phyloP scores from a whole-genome alignment of 192 early-diverging fungal species.

The Neocallimastix lanati region DNA sequence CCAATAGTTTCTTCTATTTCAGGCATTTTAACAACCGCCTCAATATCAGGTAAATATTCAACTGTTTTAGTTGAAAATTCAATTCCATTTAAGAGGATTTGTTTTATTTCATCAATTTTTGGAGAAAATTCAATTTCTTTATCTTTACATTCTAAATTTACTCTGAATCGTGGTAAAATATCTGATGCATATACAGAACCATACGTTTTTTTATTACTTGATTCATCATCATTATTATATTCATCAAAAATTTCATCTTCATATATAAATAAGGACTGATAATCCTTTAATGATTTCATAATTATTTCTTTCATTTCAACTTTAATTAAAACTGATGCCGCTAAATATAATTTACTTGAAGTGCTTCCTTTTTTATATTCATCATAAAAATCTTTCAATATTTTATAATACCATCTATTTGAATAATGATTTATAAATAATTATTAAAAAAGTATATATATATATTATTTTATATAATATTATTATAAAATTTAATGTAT shows the following conservation, averaged over 20 bases:
- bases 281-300: constrained; percentile 3
- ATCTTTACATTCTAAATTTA: background rate
- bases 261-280: background rate
- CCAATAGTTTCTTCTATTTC: background rate
- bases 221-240: background rate
- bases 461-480: no score
- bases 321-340: constrained; percentile 12
- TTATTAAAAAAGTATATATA: no score
- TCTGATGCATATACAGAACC: background rate
- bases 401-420: background rate
- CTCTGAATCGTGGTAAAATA: background rate
- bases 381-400: constrained; percentile 4
- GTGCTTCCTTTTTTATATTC: constrained; percentile 16
- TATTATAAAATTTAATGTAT: no score
- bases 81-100: background rate
- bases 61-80: background rate
- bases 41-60: background rate
- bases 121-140: background rate
- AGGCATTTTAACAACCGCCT: background rate
- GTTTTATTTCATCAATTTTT: background rate
- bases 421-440: no score
- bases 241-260: background rate
- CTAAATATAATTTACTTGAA: constrained; percentile 13
- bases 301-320: constrained; percentile 2
- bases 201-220: background rate